A percentile compares a stretch with the other conserved stretches of the same genome.
Evolutionary conservation across 352 stramenopile genomes (phyloP).

Genomic region (Aphanomyces stellatus): DNA sequence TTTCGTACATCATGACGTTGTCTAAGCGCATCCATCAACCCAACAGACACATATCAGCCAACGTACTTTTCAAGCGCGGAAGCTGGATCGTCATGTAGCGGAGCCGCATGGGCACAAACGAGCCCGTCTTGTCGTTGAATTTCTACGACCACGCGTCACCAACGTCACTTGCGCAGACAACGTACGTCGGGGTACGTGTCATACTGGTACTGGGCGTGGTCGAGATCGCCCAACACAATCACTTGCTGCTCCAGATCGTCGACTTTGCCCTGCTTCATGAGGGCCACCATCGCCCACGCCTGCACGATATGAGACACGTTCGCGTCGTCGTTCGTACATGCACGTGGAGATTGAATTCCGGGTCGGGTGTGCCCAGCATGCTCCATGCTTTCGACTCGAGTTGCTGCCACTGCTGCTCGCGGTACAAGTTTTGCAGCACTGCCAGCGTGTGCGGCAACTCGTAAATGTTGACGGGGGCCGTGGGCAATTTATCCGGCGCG

Average conservation of each 20-base stretch:
- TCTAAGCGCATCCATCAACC: not conserved
- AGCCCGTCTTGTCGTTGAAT: not conserved
- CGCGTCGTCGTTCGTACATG: not conserved
- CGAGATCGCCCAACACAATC: conserved; percentile 65
- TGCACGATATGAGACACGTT: no score
- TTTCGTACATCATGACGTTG: conserved; percentile 11
- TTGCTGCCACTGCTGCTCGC: conserved; percentile 59
- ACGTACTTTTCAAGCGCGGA: conserved; percentile 19
- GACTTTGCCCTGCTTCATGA: conserved; percentile 57
- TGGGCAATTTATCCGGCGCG: conserved; percentile 27
- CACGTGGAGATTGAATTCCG: conserved; percentile 1
- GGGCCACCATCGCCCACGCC: conserved; percentile 68
- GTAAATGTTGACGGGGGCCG: not conserved
- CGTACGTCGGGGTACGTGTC: conserved; percentile 5
- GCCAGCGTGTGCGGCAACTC: conserved; percentile 52
- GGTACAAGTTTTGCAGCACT: conserved; percentile 47
- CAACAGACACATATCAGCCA: not conserved
- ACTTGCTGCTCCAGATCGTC: conserved; percentile 57
- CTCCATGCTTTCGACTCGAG: conserved; percentile 63
- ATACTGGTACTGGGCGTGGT: conserved; percentile 22
- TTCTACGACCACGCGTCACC: no score
- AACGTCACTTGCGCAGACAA: not conserved
- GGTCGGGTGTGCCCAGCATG: conserved; percentile 32
- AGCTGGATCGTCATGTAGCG: conserved; percentile 55
- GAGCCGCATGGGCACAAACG: conserved; percentile 51